Evolutionary conservation across 2,329 filamentous ascomycete species (phyloP).

Genomic region (Sporothrix curviconia): DNA sequence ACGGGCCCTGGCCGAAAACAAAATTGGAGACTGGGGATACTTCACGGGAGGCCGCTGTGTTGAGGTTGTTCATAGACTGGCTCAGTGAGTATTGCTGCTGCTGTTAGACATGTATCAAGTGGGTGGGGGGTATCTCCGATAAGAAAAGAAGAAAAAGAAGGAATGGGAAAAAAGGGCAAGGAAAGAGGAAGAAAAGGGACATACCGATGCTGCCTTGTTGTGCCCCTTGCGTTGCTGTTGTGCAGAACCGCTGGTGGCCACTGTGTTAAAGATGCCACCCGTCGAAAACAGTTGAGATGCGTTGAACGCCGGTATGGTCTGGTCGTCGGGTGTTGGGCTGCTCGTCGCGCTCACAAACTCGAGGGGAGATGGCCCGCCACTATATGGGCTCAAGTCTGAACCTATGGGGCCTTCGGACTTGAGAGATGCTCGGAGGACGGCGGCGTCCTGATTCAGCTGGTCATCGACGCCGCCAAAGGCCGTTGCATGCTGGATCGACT

Average conservation of each 20-base stretch:
- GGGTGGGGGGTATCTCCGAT: constrained; percentile 26
- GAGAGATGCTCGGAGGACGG: neutral
- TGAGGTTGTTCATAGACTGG: constrained; percentile 44
- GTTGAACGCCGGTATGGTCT: neutral
- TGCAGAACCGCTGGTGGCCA: neutral
- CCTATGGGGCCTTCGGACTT: neutral
- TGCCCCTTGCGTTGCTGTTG: constrained; percentile 22
- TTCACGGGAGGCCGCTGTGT: constrained; percentile 44
- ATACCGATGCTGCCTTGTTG: constrained; percentile 39
- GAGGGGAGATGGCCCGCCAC: constrained; percentile 15
- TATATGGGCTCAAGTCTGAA: constrained; percentile 16
- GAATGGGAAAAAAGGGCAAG: too few species aligned
- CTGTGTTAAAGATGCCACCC: constrained; percentile 4
- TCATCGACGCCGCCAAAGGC: constrained; percentile 7
- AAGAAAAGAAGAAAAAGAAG: neutral
- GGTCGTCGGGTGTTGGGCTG: constrained; percentile 40
- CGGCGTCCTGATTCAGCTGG: constrained; percentile 21
- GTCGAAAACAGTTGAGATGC: constrained; percentile 18
- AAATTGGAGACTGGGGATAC: constrained; percentile 49
- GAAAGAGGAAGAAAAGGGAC: neutral
- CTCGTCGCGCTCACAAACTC: constrained; percentile 54
- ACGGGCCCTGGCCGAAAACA: constrained; percentile 46
- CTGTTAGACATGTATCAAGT: too few species aligned
- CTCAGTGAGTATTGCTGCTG: constrained; percentile 44
- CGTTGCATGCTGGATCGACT: constrained; percentile 22